A percentile compares a stretch with the other conserved stretches of the same genome.
These are phyloP conservation scores for Martensiomyces pterosporus DNA, from an alignment of 192 early-diverging fungal species.

Conservation along the genomic window DNA sequence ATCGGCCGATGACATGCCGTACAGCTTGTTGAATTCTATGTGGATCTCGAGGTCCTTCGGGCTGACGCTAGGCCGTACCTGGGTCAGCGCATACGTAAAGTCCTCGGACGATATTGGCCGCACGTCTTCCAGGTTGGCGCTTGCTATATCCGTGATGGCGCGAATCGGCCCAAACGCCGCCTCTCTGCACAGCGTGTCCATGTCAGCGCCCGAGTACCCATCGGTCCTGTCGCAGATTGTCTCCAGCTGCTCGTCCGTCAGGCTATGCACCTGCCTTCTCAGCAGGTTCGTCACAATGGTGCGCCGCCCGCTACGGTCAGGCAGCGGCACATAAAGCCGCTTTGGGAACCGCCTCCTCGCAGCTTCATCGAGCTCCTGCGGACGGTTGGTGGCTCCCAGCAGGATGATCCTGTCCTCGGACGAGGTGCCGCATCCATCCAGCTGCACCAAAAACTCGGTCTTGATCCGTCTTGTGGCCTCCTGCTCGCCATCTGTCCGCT, in stretches of 20 bases:
- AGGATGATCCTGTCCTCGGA: slow-evolving; percentile 75
- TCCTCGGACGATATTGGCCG: slow-evolving; percentile 69
- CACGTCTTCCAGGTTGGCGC: slow-evolving; percentile 59
- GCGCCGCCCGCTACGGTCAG: slow-evolving; percentile 64
- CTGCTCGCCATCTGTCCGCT: slow-evolving; percentile 83
- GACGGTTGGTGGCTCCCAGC: slow-evolving; percentile 70
- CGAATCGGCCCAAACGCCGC: slow-evolving; percentile 73
- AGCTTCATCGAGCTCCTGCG: slow-evolving; percentile 92
- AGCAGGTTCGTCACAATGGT: slow-evolving; percentile 64
- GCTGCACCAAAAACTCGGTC: slow-evolving; percentile 88
- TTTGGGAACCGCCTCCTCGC: slow-evolving; percentile 72
- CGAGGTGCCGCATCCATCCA: slow-evolving; percentile 70
- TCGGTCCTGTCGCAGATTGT: slow-evolving; percentile 62
- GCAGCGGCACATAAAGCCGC: slow-evolving; percentile 80
- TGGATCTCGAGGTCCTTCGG: slow-evolving; percentile 75
- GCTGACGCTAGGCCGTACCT: slow-evolving; percentile 82
- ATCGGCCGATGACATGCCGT: slow-evolving; percentile 55
- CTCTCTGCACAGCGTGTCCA: slow-evolving; percentile 78
- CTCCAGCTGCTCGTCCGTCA: slow-evolving; percentile 58
- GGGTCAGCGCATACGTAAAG: slow-evolving; percentile 76
- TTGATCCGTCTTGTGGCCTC: slow-evolving; percentile 88
- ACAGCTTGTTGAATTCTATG: slow-evolving; percentile 66
- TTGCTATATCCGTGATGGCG: slow-evolving; percentile 57
- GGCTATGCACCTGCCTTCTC: slow-evolving; percentile 50
- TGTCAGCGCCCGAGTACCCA: slow-evolving; percentile 85